Base-by-base conservation (phyloP, 805 yeast genomes). In the Phaffomyces opuntiae region DNA sequence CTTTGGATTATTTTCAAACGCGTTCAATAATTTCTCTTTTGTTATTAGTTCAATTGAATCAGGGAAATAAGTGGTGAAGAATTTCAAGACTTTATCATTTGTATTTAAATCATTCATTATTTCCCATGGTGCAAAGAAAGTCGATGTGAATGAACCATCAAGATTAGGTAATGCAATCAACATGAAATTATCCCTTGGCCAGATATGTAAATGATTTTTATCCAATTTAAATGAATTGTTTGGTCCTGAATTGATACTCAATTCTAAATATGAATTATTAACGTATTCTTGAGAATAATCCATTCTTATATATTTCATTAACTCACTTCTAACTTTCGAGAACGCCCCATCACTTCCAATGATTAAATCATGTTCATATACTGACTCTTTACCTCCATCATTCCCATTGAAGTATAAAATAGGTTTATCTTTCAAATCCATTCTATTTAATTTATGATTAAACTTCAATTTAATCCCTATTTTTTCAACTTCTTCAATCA, bases 101-200 rank as follows among this genome's bases (percentile, higher is more conserved):
- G 72, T 56, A 35, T 69, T 60, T 31, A 83, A 53, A 4, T 73
- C 63, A 45, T 83, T 85, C 21, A 84, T 77, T 16, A 84, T 57
- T 6, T 65, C 57, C 82, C 88, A 82, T 1, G 96, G 87, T 11
- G 87, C 88, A 68, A 90, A 90, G 53, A 89, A 81, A 0, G 97
- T 90, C 2, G 87, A 82, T 0, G 96, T 90, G 63, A 89, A 90
- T 7, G 95, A 81, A 0, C 91, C 93, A 60, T 87, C 95, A 24
- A 67, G 63, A 54, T 90, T 90, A 9, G 97, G 86, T 48, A 90
- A 71, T 0, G 96, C 96, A 56, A 90, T 90, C 53, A 90, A 73
- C 97, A 90, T 90, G 60, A 71, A 87, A 44, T 85, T 73, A 48
- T 81, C 77, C 39, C 96, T 70, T 5, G 97, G 97, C 97, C 97